Base-by-base conservation (phyloP, 495 filamentous ascomycete genomes). In the Penicillium daleae region DNA sequence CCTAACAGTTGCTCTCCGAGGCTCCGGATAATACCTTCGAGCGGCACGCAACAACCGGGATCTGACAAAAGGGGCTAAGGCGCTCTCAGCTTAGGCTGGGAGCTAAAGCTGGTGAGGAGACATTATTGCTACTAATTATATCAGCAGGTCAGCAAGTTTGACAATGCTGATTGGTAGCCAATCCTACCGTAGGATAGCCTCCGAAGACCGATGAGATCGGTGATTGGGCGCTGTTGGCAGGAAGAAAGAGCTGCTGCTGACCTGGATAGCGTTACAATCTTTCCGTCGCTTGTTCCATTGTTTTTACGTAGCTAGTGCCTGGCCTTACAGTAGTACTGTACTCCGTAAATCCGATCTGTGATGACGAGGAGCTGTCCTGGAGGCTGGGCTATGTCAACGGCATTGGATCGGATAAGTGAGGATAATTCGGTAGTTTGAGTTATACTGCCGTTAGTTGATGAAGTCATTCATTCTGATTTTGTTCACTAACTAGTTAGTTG, bases 91-190 rank as follows among this genome's bases (percentile, higher is more conserved):
- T 59, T 59, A 59, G 57, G 57, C 44, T 40, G 56, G 54, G 35
- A 56, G 22, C 40, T 35, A 57, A 48, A 32, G 51, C 51, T 54
- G 2, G 17, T 35, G 22, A 8, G 27, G 51, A 54, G 6, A 33
- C 29, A 21, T 46, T 3, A 21, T 46, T 3, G 42, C n/a, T 50
- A 26, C 57, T 59, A 59, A 59, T 26, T 59, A 59, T 59, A 59
- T 32, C 57, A n/a, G 13, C 44, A 26, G 4, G 21, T n/a, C 27
- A 46, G 42, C 42, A 22, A 22, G 42, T 4, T n/a, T 24, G 55
- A 48, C 31, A 24, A 35, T 33, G n/a, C 13, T 59, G 57, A 59
- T 59, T 59, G 57, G 57, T 35, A 39, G 44, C 15, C 10, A 21
- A 33, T 50, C 7, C 29, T 31, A 9, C 32, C 21, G 29, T 37